A percentile compares a stretch with the other conserved stretches of the same genome.
These are phyloP conservation scores for Aspergillus bridgeri DNA, from an alignment of 495 filamentous ascomycete species.

Conservation along the genomic window DNA sequence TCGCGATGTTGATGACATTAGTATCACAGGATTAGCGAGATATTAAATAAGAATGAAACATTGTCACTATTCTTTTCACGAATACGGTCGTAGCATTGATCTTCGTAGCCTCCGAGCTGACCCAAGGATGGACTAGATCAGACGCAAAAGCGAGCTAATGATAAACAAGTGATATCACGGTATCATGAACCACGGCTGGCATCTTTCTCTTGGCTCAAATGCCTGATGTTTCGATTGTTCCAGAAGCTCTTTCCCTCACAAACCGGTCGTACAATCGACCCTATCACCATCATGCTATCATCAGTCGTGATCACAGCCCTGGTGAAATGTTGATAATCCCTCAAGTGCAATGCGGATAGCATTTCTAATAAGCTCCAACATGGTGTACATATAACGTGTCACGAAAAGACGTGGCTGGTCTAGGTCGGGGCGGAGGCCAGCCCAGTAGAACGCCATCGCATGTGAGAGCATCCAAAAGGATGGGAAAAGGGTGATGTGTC, in stretches of 20 bases:
- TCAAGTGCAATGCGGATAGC: background rate
- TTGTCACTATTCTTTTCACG: background rate
- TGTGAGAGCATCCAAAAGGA: background rate
- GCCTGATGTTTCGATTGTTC: background rate
- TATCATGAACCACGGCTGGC: background rate
- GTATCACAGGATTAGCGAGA: background rate
- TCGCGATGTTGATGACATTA: constrained; percentile 2
- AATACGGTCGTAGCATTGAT: no score
- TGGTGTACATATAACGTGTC: background rate
- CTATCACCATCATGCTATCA: background rate
- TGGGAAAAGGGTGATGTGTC: background rate
- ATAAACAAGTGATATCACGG: background rate
- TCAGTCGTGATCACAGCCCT: background rate
- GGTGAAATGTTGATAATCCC: background rate
- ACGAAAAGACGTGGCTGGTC: constrained; percentile 11
- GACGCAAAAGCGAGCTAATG: background rate
- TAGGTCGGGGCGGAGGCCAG: background rate
- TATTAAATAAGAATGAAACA: background rate
- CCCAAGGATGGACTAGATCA: background rate
- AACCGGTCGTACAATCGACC: background rate
- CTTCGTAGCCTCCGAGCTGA: background rate
- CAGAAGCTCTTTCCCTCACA: background rate
- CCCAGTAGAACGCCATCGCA: background rate
- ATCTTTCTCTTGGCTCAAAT: background rate
- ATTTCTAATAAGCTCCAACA: background rate